Evolutionary conservation across 2,329 filamentous ascomycete genomes (phyloP).

Genomic region (Ophiosphaerella korrae): DNA sequence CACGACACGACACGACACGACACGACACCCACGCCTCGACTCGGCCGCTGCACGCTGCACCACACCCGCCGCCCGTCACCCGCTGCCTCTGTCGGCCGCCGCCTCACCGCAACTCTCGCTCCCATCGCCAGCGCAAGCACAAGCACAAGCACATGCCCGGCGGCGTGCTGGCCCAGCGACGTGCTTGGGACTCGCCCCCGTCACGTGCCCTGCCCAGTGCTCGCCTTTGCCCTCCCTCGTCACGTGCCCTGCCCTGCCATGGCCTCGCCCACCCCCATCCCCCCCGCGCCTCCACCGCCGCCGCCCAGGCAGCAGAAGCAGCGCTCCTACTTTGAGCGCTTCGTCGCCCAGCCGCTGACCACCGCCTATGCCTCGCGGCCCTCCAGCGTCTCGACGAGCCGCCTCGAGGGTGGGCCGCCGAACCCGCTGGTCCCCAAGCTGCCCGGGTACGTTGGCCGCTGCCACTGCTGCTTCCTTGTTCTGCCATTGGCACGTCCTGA

Average conservation of each 20-base stretch:
- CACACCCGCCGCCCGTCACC: background rate
- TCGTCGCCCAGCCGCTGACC: slow-evolving; percentile 60
- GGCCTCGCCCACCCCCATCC: slow-evolving; percentile 24
- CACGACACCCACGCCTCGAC: too few species aligned
- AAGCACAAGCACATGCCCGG: too few species aligned
- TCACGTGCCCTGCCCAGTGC: too few species aligned
- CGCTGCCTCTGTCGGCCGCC: background rate
- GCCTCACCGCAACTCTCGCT: slow-evolving; percentile 6
- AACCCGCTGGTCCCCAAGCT: slow-evolving; percentile 45
- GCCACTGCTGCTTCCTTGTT: slow-evolving; percentile 17
- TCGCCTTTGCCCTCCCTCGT: too few species aligned
- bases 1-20: too few species aligned
- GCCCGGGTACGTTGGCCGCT: too few species aligned
- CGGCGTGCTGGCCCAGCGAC: too few species aligned
- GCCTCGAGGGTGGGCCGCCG: slow-evolving; percentile 43
- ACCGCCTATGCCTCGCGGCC: slow-evolving; percentile 58
- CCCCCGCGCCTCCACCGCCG: slow-evolving; percentile 44
- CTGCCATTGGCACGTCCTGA: slow-evolving; percentile 7
- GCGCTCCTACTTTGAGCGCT: slow-evolving; percentile 53
- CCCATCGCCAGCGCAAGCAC: too few species aligned
- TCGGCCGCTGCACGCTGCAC: too few species aligned
- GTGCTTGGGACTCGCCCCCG: too few species aligned
- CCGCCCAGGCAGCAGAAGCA: slow-evolving; percentile 33
- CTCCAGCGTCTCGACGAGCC: slow-evolving; percentile 56
- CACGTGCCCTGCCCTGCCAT: too few species aligned